Conservation (phyloP, 805 yeast species). For the Teunomyces gatunensis region DNA sequence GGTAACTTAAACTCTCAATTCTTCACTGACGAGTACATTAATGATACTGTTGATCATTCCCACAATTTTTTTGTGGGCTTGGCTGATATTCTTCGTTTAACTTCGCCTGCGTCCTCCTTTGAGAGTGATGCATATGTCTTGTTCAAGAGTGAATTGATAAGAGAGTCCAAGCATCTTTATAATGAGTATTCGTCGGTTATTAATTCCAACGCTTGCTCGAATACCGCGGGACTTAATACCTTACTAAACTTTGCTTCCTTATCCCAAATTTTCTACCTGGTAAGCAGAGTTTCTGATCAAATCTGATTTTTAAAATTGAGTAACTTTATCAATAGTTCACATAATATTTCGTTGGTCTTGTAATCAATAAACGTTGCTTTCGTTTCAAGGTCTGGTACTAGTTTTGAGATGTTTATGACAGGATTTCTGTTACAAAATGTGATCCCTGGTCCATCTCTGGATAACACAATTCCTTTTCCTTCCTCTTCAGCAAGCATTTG, state of each 20-base stretch:
- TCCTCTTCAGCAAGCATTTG: not conserved
- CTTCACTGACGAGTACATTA: conserved; percentile 20
- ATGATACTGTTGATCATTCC: conserved; percentile 19
- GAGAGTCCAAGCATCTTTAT: conserved; percentile 20
- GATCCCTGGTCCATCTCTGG: conserved; percentile 11
- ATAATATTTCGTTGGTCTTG: conserved; percentile 14
- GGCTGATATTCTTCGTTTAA: conserved; percentile 16
- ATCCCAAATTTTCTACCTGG: conserved; percentile 18
- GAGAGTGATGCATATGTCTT: conserved; percentile 17
- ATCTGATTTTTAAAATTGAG: conserved; percentile 3
- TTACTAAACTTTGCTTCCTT: conserved; percentile 18
- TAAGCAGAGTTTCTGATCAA: conserved; percentile 10
- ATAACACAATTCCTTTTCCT: conserved; percentile 7
- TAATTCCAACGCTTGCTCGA: conserved; percentile 7
- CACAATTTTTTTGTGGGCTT: conserved; percentile 23
- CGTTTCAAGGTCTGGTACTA: conserved; percentile 10
- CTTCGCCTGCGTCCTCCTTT: conserved; percentile 12
- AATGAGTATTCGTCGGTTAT: conserved; percentile 11
- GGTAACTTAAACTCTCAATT: conserved; percentile 17
- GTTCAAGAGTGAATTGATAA: conserved; percentile 15
- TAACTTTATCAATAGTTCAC: conserved; percentile 5
- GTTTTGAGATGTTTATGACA: conserved; percentile 12
- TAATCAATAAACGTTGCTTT: conserved; percentile 13
- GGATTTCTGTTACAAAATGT: conserved; percentile 9
- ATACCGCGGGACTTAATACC: conserved; percentile 6